These are phyloP conservation scores for Blastobotrys indianensis DNA, from an alignment of 1,139 yeast genomes.

Conservation along the genomic window DNA sequence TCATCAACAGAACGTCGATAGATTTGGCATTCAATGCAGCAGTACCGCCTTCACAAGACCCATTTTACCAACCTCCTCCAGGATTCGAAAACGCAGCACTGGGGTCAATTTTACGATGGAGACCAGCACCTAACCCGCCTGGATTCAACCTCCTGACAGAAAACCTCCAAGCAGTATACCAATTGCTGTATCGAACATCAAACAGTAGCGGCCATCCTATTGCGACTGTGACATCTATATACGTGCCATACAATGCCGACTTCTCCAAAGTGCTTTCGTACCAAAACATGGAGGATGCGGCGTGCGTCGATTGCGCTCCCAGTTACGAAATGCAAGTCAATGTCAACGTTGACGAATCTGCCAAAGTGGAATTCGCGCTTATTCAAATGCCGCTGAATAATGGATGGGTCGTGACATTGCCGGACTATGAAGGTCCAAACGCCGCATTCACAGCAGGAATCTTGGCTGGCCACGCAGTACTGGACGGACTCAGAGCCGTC, in stretches of 20 bases:
- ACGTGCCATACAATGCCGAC: slow-evolving; percentile 21
- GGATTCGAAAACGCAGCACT: slow-evolving; percentile 14
- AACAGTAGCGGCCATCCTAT: slow-evolving; percentile 24
- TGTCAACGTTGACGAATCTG: slow-evolving; percentile 3
- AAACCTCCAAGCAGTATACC: slow-evolving; percentile 21
- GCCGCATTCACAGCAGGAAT: slow-evolving; percentile 22
- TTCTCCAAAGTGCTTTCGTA: slow-evolving; percentile 21
- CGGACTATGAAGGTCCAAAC: slow-evolving; percentile 22
- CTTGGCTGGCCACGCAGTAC: slow-evolving; percentile 18
- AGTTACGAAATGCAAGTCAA: slow-evolving; percentile 19
- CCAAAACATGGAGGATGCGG: slow-evolving; percentile 27
- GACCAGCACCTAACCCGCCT: slow-evolving; percentile 17
- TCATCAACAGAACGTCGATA: too few relatives aligned
- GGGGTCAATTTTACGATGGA: slow-evolving; percentile 18
- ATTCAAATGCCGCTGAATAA: slow-evolving; percentile 16
- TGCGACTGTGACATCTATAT: slow-evolving; percentile 25
- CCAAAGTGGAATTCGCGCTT: slow-evolving; percentile 1
- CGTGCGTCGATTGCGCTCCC: slow-evolving; percentile 25
- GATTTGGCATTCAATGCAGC: too few relatives aligned
- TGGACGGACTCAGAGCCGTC: slow-evolving; percentile 21
- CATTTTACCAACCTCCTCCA: slow-evolving; percentile 22
- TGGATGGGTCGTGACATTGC: slow-evolving; percentile 21
- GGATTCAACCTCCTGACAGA: slow-evolving; percentile 6
- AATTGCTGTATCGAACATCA: slow-evolving; percentile 25
- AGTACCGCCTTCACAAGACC: slow-evolving; percentile 18